phyloP scores from a whole-genome alignment of 1,284 basidiomycete genomes.

The Sporisorium sorghi region DNA sequence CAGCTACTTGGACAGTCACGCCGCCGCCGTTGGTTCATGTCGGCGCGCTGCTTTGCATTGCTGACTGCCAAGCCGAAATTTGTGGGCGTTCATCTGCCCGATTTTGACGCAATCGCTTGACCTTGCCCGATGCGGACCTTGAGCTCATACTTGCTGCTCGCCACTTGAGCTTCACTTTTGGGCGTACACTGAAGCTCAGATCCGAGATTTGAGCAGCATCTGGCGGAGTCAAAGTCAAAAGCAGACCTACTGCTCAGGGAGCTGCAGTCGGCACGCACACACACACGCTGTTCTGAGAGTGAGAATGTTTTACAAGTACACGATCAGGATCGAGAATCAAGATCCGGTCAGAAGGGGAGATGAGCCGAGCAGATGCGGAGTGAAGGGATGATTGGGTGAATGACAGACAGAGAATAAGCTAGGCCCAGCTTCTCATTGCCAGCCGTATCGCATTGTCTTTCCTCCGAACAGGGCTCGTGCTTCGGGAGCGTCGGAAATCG shows the following conservation, averaged over 20 bases:
- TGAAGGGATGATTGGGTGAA: neutral
- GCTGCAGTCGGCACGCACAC: neutral
- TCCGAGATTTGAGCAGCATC: neutral
- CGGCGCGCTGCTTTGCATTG: constrained; percentile 6
- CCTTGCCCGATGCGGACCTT: neutral
- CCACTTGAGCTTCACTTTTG: neutral
- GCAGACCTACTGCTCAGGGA: neutral
- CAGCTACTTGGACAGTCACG: constrained; percentile 2
- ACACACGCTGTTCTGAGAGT: neutral
- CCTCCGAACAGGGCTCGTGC: constrained; percentile 48
- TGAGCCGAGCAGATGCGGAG: neutral
- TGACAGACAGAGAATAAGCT: neutral
- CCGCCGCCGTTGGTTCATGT: neutral
- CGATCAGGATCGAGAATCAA: neutral
- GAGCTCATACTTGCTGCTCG: neutral
- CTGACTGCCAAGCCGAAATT: constrained; percentile 4
- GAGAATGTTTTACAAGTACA: constrained; percentile 26
- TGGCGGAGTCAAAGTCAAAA: too few species aligned
- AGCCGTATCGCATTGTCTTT: constrained; percentile 54
- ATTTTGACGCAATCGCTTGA: neutral
- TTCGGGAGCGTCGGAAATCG: constrained; percentile 42
- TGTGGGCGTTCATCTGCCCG: neutral
- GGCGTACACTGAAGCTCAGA: neutral
- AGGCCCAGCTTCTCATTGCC: constrained; percentile 24
- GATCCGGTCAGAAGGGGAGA: neutral